Evolutionary conservation across 75 land plant genomes (phyloP).

Genomic region (Azolla pinnata): DNA sequence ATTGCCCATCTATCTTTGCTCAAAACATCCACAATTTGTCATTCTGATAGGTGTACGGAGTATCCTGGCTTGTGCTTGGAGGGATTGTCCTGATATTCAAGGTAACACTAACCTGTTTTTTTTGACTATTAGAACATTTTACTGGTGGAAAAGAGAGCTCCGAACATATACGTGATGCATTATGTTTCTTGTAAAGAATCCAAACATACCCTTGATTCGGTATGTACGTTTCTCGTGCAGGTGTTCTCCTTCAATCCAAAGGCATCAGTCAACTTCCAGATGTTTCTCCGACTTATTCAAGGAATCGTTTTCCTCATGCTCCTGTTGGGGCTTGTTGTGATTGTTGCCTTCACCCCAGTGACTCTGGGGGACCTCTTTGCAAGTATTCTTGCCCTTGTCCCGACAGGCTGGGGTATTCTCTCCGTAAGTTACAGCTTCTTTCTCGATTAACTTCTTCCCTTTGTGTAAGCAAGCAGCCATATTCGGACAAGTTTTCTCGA

Average conservation of each 20-base stretch:
- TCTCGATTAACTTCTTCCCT: neutral
- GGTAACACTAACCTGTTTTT: too few species aligned
- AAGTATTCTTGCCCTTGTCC: constrained; percentile 60
- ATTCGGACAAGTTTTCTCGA: neutral
- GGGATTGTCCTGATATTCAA: constrained; percentile 63
- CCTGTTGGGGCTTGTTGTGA: constrained; percentile 38
- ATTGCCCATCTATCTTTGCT: too few species aligned
- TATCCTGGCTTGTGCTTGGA: constrained; percentile 69
- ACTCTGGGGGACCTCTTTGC: constrained; percentile 80
- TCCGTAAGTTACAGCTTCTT: constrained; percentile 49
- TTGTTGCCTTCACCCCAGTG: constrained; percentile 40
- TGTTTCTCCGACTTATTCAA: constrained; percentile 62
- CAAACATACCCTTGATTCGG: neutral
- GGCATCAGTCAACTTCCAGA: constrained; percentile 47
- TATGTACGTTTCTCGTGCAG: constrained; percentile 27
- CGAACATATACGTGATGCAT: too few species aligned
- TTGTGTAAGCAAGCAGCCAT: neutral
- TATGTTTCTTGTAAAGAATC: too few species aligned
- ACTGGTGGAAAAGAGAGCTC: too few species aligned
- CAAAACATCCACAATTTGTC: too few species aligned
- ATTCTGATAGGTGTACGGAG: constrained; percentile 89
- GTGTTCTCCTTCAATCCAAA: constrained; percentile 60
- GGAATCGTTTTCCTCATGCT: constrained; percentile 49
- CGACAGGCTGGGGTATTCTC: constrained; percentile 82
- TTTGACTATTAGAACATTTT: too few species aligned